Evolutionary conservation across 2,329 filamentous ascomycete species (phyloP).

Genomic region (Pyricularia sp.): DNA sequence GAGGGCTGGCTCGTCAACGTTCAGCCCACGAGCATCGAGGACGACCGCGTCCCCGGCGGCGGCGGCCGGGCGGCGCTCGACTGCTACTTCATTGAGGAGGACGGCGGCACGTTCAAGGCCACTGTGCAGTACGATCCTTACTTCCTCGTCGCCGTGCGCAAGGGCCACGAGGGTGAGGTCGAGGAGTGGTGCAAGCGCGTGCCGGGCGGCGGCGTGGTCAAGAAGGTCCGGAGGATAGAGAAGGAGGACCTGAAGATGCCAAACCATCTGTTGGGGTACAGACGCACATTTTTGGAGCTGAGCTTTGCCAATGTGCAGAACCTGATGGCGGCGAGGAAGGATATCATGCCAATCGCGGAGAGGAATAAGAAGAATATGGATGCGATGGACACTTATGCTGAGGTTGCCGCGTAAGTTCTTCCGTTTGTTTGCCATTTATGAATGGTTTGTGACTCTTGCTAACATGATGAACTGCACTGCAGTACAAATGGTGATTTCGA

Average conservation of each 20-base stretch:
- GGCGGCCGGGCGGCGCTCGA: slow-evolving; percentile 83
- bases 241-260: slow-evolving; percentile 93
- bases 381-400: slow-evolving; percentile 96
- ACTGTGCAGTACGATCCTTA: slow-evolving; percentile 95
- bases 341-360: slow-evolving; percentile 81
- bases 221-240: slow-evolving; percentile 61
- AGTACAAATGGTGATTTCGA: slow-evolving; percentile 64
- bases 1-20: slow-evolving; percentile 93
- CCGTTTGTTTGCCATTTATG: background rate
- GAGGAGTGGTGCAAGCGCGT: slow-evolving; percentile 87
- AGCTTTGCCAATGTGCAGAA: slow-evolving; percentile 80
- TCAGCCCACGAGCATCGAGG: slow-evolving; percentile 77
- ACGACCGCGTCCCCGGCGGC: slow-evolving; percentile 71
- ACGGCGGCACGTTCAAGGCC: slow-evolving; percentile 84
- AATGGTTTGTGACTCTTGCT: background rate
- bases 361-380: slow-evolving; percentile 94
- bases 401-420: slow-evolving; percentile 66
- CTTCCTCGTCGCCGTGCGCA: slow-evolving; percentile 82
- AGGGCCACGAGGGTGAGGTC: slow-evolving; percentile 78
- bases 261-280: slow-evolving; percentile 87
- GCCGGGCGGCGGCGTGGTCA: slow-evolving; percentile 67
- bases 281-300: slow-evolving; percentile 76
- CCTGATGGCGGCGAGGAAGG: slow-evolving; percentile 69
- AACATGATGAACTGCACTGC: background rate
- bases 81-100: slow-evolving; percentile 92